A percentile compares a stretch with the other conserved stretches of the same genome.
These are phyloP conservation scores for Mimosa bimucronata DNA, from an alignment of 306 rosid species.

Conservation along the genomic window DNA sequence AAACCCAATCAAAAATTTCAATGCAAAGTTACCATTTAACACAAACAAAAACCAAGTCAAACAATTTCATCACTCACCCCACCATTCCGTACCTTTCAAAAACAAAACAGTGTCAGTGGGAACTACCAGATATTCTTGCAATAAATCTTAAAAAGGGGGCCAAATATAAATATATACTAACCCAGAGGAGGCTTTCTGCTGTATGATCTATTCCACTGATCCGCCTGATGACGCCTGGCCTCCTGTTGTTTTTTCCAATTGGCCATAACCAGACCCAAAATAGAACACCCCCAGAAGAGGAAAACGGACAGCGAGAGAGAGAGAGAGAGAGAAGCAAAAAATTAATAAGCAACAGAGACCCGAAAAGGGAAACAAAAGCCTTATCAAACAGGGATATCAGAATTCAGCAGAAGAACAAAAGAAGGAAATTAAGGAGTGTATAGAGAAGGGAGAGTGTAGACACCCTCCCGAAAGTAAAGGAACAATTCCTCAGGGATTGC, in stretches of 20 bases:
- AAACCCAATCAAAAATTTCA: constrained; percentile 26
- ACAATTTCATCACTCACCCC: constrained; percentile 29
- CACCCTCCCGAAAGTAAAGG: constrained; percentile 6
- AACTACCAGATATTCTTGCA: constrained; percentile 34
- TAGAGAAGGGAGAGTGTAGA: background rate
- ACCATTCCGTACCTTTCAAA: background rate
- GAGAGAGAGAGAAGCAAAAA: background rate
- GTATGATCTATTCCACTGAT: constrained; percentile 44
- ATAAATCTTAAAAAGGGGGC: background rate
- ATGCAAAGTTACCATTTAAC: constrained; percentile 2
- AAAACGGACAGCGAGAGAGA: constrained; percentile 8
- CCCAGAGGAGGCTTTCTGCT: constrained; percentile 65
- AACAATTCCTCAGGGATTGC: constrained; percentile 21
- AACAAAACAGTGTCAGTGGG: too few relatives aligned
- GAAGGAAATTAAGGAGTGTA: constrained; percentile 30
- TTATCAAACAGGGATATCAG: constrained; percentile 10
- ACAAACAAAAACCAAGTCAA: background rate
- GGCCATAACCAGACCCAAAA: constrained; percentile 49
- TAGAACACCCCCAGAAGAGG: constrained; percentile 28
- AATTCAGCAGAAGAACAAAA: background rate
- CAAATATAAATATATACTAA: constrained; percentile 29
- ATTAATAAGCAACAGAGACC: background rate
- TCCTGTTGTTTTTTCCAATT: constrained; percentile 64
- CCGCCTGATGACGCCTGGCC: constrained; percentile 46
- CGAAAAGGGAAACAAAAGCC: background rate